Evolutionary conservation across 441 rosid genomes (phyloP).

Genomic region (Croton setiger): DNA sequence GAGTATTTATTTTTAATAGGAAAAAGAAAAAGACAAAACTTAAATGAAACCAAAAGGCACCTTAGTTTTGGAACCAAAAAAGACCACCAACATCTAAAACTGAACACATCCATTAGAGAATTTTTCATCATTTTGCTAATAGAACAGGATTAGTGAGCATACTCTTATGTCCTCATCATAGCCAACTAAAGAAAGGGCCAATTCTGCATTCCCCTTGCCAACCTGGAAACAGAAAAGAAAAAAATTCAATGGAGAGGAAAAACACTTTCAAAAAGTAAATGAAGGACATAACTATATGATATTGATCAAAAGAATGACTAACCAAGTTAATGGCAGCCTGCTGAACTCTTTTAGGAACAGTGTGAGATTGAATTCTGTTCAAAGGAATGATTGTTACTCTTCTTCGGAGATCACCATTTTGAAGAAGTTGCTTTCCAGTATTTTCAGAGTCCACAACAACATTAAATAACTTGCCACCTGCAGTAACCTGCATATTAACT

Average conservation of each 20-base stretch:
- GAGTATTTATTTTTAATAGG: too few relatives aligned
- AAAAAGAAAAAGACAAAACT: too few relatives aligned
- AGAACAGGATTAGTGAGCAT: constrained; percentile 11
- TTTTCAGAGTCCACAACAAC: constrained; percentile 92
- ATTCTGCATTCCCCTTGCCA: constrained; percentile 86
- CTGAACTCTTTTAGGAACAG: constrained; percentile 63
- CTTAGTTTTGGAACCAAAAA: not conserved
- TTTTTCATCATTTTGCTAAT: not conserved
- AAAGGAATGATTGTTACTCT: constrained; percentile 94
- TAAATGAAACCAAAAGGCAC: too few relatives aligned
- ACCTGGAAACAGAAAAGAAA: constrained; percentile 49
- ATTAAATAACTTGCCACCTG: constrained; percentile 90
- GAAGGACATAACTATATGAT: not conserved
- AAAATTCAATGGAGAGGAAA: constrained; percentile 8
- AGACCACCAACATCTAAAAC: not conserved
- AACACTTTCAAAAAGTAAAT: constrained; percentile 5
- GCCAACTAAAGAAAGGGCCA: constrained; percentile 93
- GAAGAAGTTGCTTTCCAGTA: constrained; percentile 92
- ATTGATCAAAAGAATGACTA: constrained; percentile 27
- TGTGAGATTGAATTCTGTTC: constrained; percentile 72
- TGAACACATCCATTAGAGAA: not conserved
- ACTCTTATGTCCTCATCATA: constrained; percentile 79
- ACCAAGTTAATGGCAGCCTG: constrained; percentile 80
- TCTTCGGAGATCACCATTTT: constrained; percentile 88
- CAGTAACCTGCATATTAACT: constrained; percentile 66